A percentile compares a stretch with the other conserved stretches of the same genome.
Conservation (phyloP, 495 filamentous ascomycete species). For the Penicillium robsamsonii region DNA sequence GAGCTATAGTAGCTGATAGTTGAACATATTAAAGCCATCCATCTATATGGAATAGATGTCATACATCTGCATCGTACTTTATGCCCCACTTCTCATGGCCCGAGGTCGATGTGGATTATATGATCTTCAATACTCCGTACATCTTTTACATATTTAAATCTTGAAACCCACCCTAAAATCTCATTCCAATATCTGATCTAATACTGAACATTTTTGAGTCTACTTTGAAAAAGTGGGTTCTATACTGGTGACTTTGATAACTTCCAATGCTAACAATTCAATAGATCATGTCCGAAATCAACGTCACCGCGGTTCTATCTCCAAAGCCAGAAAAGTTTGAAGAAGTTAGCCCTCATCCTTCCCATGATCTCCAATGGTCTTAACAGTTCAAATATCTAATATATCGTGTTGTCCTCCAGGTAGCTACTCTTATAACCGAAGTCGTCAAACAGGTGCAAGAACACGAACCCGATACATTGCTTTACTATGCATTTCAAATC, state of each 20-base stretch:
- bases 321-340: constrained; percentile 35
- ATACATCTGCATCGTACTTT: background rate
- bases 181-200: background rate
- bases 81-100: constrained; percentile 11
- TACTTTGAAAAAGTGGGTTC: background rate
- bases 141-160: background rate
- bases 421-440: constrained; percentile 22
- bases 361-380: background rate
- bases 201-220: background rate
- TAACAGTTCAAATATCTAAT: background rate
- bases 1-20: background rate
- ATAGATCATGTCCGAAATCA: constrained; percentile 28
- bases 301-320: constrained; percentile 29
- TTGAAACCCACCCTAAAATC: background rate
- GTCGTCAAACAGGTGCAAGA: constrained; percentile 31
- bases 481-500: constrained; percentile 33
- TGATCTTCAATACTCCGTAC: constrained; percentile 1
- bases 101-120: constrained; percentile 13
- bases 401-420: constrained; percentile 15
- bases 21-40: background rate
- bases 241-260: too few relatives aligned
- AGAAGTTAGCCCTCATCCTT: constrained; percentile 21
- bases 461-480: constrained; percentile 34
- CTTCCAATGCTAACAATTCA: background rate
- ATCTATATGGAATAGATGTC: background rate